Base-by-base conservation (phyloP, 257 asterid genomes). In the Euphrasia confusa region DNA sequence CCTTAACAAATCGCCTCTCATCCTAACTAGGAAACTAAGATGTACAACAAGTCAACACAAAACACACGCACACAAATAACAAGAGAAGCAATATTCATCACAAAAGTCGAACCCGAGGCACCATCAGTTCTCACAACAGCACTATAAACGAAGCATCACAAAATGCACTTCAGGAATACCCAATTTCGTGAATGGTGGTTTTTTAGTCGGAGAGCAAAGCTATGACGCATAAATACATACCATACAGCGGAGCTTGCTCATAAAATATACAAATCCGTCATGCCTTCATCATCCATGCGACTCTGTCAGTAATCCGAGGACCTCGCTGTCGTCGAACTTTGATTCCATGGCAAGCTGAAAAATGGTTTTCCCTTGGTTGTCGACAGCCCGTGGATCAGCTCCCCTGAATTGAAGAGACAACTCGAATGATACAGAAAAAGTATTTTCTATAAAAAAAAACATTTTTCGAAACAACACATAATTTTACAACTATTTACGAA, bases 311-410 rank as follows among this genome's bases (percentile, higher is more conserved):
- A 80, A 48, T 18, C 80, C 76, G 61, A 92, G 90, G 55, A 92
- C 88, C 64, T 89, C 99, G 27, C 44, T 60, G 52, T 92, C 96
- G 8, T 78, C 82, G 42, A 80, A 79, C 47, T 84, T 85, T 27
- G 86, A 79, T 67, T 87, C 94, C 70, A 86, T 14, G 4, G 89
- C 91, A 53, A 83, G 79, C 77, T 84, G 77, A 44, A 73, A 57
- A 0, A 86, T 80, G 18, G 78, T 79, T 72, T 75, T 89, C 53
- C 88, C 95, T 69, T 89, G 85, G 30, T 81, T 78, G 15, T 84
- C 82, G 11, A 79, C 68, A 40, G 86, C 87, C 63, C 76, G 88
- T 15, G 84, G 84, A 78, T 92, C 91, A 44, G 97, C 97, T 67
- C 99, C 96, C 86, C 99, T 92, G 83, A 74, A 78, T 63, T 60